Evolutionary conservation across 2,329 filamentous ascomycete genomes (phyloP).

Genomic region (Penicillium griseofulvum): DNA sequence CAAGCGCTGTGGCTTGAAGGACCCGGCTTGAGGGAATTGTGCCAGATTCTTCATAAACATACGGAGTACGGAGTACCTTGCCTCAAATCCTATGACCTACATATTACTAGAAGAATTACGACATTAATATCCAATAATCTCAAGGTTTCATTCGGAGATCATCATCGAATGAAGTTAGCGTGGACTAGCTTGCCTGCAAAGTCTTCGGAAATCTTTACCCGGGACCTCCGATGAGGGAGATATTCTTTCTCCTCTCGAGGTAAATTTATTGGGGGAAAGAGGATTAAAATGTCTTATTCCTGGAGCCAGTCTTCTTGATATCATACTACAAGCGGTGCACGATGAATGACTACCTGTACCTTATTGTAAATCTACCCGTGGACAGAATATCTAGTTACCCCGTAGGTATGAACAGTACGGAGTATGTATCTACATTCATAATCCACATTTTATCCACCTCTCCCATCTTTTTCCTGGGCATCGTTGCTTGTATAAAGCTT

Average conservation of each 20-base stretch:
- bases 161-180: neutral
- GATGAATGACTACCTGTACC: neutral
- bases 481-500: slow-evolving; percentile 6
- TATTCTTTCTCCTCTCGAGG: neutral
- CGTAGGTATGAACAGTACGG: too few species aligned
- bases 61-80: too few species aligned
- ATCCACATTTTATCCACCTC: neutral
- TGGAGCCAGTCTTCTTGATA: too few species aligned
- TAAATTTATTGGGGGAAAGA: neutral
- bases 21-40: neutral
- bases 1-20: neutral
- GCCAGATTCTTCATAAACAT: neutral
- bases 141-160: neutral
- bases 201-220: neutral
- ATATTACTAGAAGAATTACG: neutral
- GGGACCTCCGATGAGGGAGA: neutral
- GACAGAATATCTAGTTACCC: too few species aligned
- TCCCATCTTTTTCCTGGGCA: neutral
- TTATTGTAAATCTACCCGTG: too few species aligned
- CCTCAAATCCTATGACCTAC: neutral
- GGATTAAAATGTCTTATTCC: neutral
- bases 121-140: neutral
- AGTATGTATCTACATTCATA: neutral
- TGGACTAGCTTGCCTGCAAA: neutral
- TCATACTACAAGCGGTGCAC: too few species aligned